phyloP scores from a whole-genome alignment of 2,329 filamentous ascomycete species.

The Capronia coronata region DNA sequence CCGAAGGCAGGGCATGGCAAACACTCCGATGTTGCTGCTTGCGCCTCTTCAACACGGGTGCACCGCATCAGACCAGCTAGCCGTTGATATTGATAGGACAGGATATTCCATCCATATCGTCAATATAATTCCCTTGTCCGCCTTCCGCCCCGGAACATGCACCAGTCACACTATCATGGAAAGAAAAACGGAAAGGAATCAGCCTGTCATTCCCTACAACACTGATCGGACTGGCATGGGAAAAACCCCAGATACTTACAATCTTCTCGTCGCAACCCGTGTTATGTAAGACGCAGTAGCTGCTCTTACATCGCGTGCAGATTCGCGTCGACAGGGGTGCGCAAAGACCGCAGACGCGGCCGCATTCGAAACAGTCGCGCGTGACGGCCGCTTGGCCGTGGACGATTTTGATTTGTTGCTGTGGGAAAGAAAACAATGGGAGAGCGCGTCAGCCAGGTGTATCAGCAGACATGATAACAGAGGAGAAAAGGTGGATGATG shows the following conservation, averaged over 20 bases:
- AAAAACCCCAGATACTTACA: conserved; percentile 34
- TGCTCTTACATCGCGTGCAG: conserved; percentile 67
- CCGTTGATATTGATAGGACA: no score
- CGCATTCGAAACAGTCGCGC: conserved; percentile 79
- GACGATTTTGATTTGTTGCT: conserved; percentile 30
- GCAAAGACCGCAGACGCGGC: conserved; percentile 65
- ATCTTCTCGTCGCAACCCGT: conserved; percentile 66
- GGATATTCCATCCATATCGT: no score
- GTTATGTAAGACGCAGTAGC: conserved; percentile 79
- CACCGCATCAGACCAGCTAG: no score
- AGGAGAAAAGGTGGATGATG: background rate
- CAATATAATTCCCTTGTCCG: conserved; percentile 21
- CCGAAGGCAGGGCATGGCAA: no score
- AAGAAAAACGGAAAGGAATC: no score
- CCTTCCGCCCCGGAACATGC: conserved; percentile 24
- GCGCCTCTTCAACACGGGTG: no score
- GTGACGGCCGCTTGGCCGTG: conserved; percentile 45
- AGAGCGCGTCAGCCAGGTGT: conserved; percentile 6
- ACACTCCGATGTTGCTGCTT: no score
- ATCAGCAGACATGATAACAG: background rate
- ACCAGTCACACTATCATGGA: conserved; percentile 29
- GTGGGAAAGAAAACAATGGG: conserved; percentile 1
- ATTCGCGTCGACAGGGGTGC: conserved; percentile 63
- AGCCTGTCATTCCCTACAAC: no score
- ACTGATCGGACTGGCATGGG: no score